phyloP scores from a whole-genome alignment of 2,329 filamentous ascomycete species.

The Fusarium tjaetaba region DNA sequence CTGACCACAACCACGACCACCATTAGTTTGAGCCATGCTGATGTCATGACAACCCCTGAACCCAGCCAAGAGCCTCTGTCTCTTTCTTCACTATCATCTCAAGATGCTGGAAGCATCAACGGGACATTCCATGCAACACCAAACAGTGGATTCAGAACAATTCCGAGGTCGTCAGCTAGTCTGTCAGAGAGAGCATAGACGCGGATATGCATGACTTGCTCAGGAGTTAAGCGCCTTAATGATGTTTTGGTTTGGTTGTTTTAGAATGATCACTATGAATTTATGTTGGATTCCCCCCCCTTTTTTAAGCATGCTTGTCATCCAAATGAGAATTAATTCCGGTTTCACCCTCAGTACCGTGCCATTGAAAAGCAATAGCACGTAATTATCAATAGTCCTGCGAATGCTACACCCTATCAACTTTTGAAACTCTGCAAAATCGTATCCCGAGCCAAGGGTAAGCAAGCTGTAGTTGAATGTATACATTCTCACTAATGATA shows the following conservation, averaged over 20 bases:
- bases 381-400: not conserved
- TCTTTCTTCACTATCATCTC: not conserved
- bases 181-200: constrained; percentile 19
- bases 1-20: not conserved
- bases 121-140: constrained; percentile 5
- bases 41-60: constrained; percentile 4
- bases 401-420: constrained; percentile 42
- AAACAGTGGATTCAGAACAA: constrained; percentile 40
- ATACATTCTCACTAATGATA: constrained; percentile 46
- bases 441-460: constrained; percentile 43
- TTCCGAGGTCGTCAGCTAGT: constrained; percentile 35
- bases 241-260: not conserved
- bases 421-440: constrained; percentile 42
- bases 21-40: not conserved
- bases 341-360: not conserved
- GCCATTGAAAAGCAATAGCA: not conserved
- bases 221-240: not conserved
- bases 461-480: constrained; percentile 49
- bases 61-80: constrained; percentile 3
- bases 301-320: not conserved
- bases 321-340: not conserved
- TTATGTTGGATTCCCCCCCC: not conserved
- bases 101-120: not conserved
- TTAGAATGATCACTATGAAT: not conserved
- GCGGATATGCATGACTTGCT: not conserved